Evolutionary conservation across 2,329 filamentous ascomycete species (phyloP), one percentile per base, ranked within the genome.

Genomic region (Hypocreales sp.): DNA sequence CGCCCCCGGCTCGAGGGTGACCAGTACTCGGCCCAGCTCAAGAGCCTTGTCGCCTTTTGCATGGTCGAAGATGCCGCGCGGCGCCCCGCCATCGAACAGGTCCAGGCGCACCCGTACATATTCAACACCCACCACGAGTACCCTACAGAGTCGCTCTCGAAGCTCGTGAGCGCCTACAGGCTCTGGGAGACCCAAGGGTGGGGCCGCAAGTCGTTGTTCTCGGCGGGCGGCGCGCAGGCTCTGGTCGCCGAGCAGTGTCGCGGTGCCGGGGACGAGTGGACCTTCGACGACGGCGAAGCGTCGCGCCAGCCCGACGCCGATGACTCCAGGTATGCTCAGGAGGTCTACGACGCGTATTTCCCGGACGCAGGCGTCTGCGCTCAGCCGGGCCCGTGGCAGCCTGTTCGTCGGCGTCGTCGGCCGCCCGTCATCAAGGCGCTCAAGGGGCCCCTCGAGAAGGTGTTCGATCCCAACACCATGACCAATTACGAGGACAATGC

Each of bases 111-210:
- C 42, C 64, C 63, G 0, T 84, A 79, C 44, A 66, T 86, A 30
- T 57, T 56, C 32, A 68, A 73, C 32, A 79, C 77, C 0, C 58
- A 61, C 6, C 56, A 65, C 10, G 56, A 56, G 23, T 75, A 79
- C 40, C 79, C 80, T 1, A 72, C 73, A 0, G 64, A 64, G 0
- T 64, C 60, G 4, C 61, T 87, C 3, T 56, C 69, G 3, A 60
- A 71, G 32, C 59, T 87, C 2, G 75, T 87, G 7, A 68, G 72
- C 36, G 73, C 70, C 9, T 87, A 79, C 52, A 76, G 73, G 43
- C 45, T 74, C 13, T 87, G 80, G 80, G 79, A 86, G 47, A 65
- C 72, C 7, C 66, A 71, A 38, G 80, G 80, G 15, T 79, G 79
- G 16, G 70, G 69, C 37, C 67, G 80, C 24, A 69, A 67, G 35